Conservation (phyloP, 148 eudicot genomes). For the Fagopyrum esculentum region DNA sequence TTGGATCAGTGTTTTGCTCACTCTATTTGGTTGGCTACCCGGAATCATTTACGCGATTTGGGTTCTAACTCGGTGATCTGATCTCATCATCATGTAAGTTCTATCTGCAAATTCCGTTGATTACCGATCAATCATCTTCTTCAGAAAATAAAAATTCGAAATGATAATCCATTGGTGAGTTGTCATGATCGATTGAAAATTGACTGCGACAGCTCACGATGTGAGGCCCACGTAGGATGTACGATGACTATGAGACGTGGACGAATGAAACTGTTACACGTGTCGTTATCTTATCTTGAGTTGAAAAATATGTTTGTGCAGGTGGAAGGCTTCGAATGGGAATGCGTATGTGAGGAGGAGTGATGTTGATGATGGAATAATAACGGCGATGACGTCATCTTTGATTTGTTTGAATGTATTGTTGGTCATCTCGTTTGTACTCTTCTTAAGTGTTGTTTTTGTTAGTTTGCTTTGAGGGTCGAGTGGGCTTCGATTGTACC, state of each 20-base stretch:
- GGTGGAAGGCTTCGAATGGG: not conserved
- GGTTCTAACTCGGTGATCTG: not conserved
- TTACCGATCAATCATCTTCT: not conserved
- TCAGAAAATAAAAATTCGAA: not conserved
- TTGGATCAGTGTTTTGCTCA: conserved; percentile 1
- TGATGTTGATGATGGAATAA: not conserved
- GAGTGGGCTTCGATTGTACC: no score
- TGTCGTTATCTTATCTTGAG: no score
- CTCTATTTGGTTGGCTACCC: not conserved
- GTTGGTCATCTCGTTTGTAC: conserved; percentile 3
- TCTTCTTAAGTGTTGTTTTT: conserved; percentile 1
- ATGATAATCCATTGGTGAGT: not conserved
- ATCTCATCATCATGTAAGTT: not conserved
- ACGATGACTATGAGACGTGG: no score
- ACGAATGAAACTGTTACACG: no score
- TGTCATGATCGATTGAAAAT: not conserved
- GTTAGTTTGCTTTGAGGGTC: not conserved
- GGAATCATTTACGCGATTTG: not conserved
- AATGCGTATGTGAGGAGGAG: not conserved
- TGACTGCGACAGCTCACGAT: no score
- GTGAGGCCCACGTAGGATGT: not conserved
- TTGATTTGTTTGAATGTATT: conserved; percentile 9
- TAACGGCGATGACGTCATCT: conserved; percentile 7
- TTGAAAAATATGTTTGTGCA: not conserved
- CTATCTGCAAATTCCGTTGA: not conserved